Conservation (phyloP, 371 early-diverging fungal species). For the Mucor sp. region DNA sequence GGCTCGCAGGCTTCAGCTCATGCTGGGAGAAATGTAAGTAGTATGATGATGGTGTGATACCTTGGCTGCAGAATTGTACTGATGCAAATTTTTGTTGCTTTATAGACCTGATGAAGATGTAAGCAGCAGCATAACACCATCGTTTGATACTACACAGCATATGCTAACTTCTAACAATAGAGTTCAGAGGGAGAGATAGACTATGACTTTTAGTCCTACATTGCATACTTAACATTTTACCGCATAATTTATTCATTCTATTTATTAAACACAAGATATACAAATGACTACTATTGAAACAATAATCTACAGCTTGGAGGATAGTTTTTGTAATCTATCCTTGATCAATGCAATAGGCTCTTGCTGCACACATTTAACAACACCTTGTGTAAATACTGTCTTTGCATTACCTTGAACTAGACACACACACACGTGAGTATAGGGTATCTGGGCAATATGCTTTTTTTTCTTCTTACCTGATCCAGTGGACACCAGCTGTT, state of each 20-base stretch:
- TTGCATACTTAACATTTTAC: not conserved
- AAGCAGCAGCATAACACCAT: not conserved
- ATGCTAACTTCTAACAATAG: not conserved
- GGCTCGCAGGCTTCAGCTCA: slow-evolving; percentile 18
- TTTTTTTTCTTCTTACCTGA: slow-evolving; percentile 19
- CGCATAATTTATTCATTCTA: not conserved
- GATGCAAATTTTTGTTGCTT: not conserved
- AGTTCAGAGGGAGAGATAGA: slow-evolving; percentile 27
- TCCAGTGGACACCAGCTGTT: slow-evolving; percentile 4
- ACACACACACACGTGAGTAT: not conserved
- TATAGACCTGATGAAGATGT: slow-evolving; percentile 30
- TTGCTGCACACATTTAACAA: slow-evolving; percentile 12
- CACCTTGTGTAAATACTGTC: not conserved
- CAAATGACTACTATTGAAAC: not conserved
- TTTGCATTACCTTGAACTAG: slow-evolving; percentile 23
- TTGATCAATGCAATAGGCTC: slow-evolving; percentile 28
- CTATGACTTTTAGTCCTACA: slow-evolving; percentile 12
- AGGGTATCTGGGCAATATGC: not conserved
- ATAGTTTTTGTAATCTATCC: slow-evolving; percentile 23
- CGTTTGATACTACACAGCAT: not conserved
- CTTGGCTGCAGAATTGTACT: not conserved
- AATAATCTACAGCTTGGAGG: not conserved
- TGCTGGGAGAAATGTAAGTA: slow-evolving; percentile 27
- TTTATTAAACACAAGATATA: not conserved
- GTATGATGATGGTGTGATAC: not conserved